Percentiles rank a stretch among this genome's conserved stretches.
phyloP scores from a whole-genome alignment of 2,329 filamentous ascomycete genomes.

The Podosphaera xanthii region DNA sequence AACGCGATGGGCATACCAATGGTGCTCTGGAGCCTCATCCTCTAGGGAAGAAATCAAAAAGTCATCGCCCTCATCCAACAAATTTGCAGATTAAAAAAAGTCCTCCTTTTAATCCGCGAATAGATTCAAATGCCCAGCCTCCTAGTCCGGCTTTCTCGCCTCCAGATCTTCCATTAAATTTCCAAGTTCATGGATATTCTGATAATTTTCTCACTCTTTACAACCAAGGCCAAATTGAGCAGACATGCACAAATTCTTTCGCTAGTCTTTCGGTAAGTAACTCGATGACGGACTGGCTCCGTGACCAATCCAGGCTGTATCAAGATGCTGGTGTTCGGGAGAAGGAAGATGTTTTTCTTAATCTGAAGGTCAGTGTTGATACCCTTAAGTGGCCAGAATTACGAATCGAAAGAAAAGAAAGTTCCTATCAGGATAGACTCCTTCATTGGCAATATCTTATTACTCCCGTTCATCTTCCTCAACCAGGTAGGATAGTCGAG shows the following conservation, averaged over 20 bases:
- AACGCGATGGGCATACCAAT: slow-evolving; percentile 26
- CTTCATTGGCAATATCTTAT: slow-evolving; percentile 49
- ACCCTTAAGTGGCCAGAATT: slow-evolving; percentile 13
- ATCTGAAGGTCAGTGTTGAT: slow-evolving; percentile 15
- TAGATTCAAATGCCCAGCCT: slow-evolving; percentile 32
- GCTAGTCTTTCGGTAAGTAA: slow-evolving; percentile 54
- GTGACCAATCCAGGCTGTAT: slow-evolving; percentile 44
- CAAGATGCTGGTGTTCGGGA: slow-evolving; percentile 41
- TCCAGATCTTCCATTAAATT: slow-evolving; percentile 38
- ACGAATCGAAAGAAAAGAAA: slow-evolving; percentile 11
- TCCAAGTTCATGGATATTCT: slow-evolving; percentile 46
- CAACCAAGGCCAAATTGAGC: slow-evolving; percentile 34
- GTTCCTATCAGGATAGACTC: slow-evolving; percentile 18
- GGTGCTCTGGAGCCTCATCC: slow-evolving; percentile 25
- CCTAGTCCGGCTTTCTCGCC: slow-evolving; percentile 60
- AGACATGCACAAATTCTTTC: slow-evolving; percentile 52
- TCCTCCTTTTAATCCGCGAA: slow-evolving; percentile 36
- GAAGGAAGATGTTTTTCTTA: slow-evolving; percentile 44
- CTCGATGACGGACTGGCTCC: slow-evolving; percentile 55
- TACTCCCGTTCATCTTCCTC: slow-evolving; percentile 19
- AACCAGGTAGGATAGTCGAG: slow-evolving; percentile 30
- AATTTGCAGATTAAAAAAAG: slow-evolving; percentile 45
- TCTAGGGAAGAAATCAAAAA: slow-evolving; percentile 60
- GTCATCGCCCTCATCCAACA: slow-evolving; percentile 56
- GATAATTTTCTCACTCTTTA: slow-evolving; percentile 54